Percentiles rank a stretch among this genome's conserved stretches.
Evolutionary conservation across 2,329 filamentous ascomycete species (phyloP).

Genomic region (Ceratocystis eucalypticola): DNA sequence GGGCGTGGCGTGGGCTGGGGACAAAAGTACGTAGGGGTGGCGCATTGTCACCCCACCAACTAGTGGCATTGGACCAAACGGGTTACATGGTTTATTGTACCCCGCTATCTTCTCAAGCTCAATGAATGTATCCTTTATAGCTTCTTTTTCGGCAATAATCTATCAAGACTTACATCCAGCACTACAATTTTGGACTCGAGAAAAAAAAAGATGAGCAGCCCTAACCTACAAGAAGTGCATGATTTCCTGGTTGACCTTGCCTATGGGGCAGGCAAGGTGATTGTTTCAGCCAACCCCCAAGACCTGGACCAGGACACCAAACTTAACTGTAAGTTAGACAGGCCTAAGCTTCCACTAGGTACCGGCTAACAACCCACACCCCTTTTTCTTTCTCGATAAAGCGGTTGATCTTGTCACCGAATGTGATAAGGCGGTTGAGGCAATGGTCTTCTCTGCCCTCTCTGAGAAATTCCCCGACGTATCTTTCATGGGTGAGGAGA

Average conservation of each 20-base stretch:
- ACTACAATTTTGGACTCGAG: neutral
- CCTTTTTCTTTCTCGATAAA: constrained; percentile 24
- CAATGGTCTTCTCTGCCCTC: constrained; percentile 43
- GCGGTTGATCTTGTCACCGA: constrained; percentile 58
- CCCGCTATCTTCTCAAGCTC: neutral
- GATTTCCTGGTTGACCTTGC: constrained; percentile 47
- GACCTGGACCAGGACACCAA: constrained; percentile 46
- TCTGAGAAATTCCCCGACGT: constrained; percentile 40
- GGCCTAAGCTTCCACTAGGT: neutral
- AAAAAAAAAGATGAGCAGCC: constrained; percentile 34
- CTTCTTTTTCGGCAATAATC: no score
- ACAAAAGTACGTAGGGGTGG: neutral
- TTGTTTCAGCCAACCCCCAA: constrained; percentile 45
- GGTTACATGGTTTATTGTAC: neutral
- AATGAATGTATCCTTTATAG: neutral
- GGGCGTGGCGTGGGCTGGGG: neutral
- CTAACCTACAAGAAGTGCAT: constrained; percentile 48
- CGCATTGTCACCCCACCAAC: no score
- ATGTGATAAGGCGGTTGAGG: constrained; percentile 51
- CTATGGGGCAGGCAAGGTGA: constrained; percentile 51
- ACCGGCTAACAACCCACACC: constrained; percentile 1
- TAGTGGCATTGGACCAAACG: no score
- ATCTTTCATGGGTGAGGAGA: constrained; percentile 64
- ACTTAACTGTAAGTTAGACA: constrained; percentile 42
- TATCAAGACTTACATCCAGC: neutral